Evolutionary conservation across 179 eudicot genomes (phyloP).

Genomic region (Beta corolliflora): DNA sequence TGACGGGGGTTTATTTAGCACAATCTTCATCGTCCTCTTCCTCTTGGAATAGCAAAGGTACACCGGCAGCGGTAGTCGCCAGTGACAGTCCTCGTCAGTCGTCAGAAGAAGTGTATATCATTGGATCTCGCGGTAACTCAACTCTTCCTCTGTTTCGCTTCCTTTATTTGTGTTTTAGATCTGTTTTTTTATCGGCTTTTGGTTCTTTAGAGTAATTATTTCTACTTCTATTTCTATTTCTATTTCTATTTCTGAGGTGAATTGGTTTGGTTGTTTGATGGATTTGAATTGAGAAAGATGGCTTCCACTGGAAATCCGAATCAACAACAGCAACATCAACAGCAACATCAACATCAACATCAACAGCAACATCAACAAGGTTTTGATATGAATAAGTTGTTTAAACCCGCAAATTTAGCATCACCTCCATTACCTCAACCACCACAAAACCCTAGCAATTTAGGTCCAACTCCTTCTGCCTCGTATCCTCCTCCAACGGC

Average conservation of each 20-base stretch:
- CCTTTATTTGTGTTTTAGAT: not conserved
- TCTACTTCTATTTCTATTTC: no score
- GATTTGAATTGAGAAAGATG: slow-evolving; percentile 18
- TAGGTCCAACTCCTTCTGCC: slow-evolving; percentile 51
- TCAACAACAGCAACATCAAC: slow-evolving; percentile 10
- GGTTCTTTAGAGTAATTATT: not conserved
- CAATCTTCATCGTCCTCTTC: no score
- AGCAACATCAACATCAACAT: not conserved
- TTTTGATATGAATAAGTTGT: slow-evolving; percentile 65
- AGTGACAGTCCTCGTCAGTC: not conserved
- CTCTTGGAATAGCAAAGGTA: no score
- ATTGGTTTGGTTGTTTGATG: slow-evolving; percentile 9
- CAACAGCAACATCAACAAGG: slow-evolving; percentile 19
- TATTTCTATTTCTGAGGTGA: not conserved
- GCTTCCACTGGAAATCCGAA: slow-evolving; percentile 40
- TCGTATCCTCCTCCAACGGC: slow-evolving; percentile 78
- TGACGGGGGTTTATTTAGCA: no score
- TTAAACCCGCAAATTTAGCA: slow-evolving; percentile 43
- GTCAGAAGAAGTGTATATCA: not conserved
- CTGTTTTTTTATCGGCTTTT: not conserved
- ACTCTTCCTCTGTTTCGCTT: not conserved
- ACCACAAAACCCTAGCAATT: slow-evolving; percentile 54
- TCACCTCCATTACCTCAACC: slow-evolving; percentile 23
- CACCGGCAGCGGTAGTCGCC: no score
- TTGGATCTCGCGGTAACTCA: not conserved